Conservation (phyloP, 805 yeast species). For the Lachancea thermotolerans region DNA sequence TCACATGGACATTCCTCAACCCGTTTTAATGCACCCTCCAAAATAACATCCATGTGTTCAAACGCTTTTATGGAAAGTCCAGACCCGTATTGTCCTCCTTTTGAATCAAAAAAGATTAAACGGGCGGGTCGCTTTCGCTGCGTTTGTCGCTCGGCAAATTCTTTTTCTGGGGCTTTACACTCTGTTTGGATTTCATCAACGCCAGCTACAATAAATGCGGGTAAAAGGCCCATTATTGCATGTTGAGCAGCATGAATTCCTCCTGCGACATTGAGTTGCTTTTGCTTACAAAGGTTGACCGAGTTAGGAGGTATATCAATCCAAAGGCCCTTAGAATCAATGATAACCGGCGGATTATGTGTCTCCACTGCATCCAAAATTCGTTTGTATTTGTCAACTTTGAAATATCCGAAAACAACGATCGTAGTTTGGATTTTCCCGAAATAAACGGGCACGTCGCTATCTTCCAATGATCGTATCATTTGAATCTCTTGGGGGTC, state of each 20-base stretch:
- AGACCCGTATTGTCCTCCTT: constrained; percentile 73
- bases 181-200: constrained; percentile 81
- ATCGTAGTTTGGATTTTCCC: constrained; percentile 71
- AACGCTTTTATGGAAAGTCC: constrained; percentile 78
- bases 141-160: constrained; percentile 72
- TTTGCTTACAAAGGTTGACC: constrained; percentile 48
- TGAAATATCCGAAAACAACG: constrained; percentile 88
- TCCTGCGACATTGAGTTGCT: constrained; percentile 67
- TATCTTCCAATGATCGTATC: constrained; percentile 46
- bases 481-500: constrained; percentile 74
- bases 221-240: constrained; percentile 72
- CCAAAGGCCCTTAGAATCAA: constrained; percentile 82
- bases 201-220: constrained; percentile 65
- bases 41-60: constrained; percentile 63
- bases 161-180: constrained; percentile 97
- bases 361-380: constrained; percentile 94
- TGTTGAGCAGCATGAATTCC: constrained; percentile 98
- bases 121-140: constrained; percentile 79
- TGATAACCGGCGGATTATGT: constrained; percentile 71
- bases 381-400: constrained; percentile 64
- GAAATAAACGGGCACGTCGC: constrained; percentile 58
- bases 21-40: constrained; percentile 52
- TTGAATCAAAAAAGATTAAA: constrained; percentile 73
- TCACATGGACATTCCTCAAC: constrained; percentile 62
- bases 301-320: constrained; percentile 72